Evolutionary conservation across 192 early-diverging fungal species (phyloP).

Genomic region (Linnemannia hyalina): DNA sequence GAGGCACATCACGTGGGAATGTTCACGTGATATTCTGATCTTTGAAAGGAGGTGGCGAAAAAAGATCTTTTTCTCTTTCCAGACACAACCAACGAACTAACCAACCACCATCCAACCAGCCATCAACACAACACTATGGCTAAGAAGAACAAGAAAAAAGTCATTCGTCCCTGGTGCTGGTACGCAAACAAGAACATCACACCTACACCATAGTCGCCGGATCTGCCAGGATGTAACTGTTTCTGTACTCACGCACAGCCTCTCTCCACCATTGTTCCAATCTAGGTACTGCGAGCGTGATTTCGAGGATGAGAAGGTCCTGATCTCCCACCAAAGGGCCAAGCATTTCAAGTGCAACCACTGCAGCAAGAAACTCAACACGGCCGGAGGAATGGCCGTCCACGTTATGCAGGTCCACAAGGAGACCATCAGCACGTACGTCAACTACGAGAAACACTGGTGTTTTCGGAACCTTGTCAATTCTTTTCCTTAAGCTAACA

Average conservation of each 20-base stretch:
- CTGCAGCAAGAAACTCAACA: slow-evolving; percentile 89
- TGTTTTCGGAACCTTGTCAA: neutral
- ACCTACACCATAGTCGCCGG: neutral
- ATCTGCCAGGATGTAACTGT: neutral
- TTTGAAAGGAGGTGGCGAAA: neutral
- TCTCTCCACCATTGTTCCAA: neutral
- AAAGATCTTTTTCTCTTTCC: neutral
- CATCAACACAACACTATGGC: slow-evolving; percentile 43
- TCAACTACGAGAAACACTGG: neutral
- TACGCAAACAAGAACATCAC: slow-evolving; percentile 33
- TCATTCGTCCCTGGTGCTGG: slow-evolving; percentile 84
- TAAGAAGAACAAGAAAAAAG: slow-evolving; percentile 79
- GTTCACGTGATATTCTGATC: neutral
- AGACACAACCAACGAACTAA: neutral
- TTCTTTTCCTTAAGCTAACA: neutral
- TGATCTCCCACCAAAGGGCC: slow-evolving; percentile 93
- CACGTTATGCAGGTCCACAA: slow-evolving; percentile 97
- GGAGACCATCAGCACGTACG: slow-evolving; percentile 80
- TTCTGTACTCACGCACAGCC: neutral
- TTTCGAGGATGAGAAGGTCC: slow-evolving; percentile 95
- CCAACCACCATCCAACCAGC: neutral
- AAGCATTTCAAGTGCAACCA: slow-evolving; percentile 94
- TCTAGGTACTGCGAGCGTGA: slow-evolving; percentile 94
- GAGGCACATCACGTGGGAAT: neutral
- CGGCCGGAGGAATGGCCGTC: slow-evolving; percentile 90